Base-by-base conservation (phyloP, 345 rosid genomes). In the Anastatica hierochuntica region DNA sequence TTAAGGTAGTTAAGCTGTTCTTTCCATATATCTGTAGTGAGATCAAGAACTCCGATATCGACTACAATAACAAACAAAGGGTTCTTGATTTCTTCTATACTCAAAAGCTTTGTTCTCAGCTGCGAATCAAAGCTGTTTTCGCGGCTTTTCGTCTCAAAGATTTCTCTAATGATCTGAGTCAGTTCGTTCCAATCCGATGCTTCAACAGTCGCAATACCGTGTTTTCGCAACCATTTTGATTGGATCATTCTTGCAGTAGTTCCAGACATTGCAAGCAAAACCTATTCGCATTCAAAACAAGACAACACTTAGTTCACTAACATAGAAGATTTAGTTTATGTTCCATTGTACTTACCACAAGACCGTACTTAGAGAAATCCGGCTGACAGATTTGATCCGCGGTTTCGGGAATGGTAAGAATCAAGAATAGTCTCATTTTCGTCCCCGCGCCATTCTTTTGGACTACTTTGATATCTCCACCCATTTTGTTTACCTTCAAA, bases 381-480 rank as follows among this genome's bases (percentile, higher is more conserved):
- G 68, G 44, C 57, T 60, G 77, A 53, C 46, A 63, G 29, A 61
- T 74, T 14, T 67, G 85, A 35, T 80, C 88, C 27, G 39, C 41
- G 27, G 67, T 68, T 39, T 81, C 90, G 35, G 94, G 83, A 12
- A 73, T 74, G 41, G 56, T 68, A 21, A 92, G 79, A 53, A 73
- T 67, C 73, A 88, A 66, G 76, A 72, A 77, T 16, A 92, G 74
- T 49, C 75, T 79, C 94, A 88, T 81, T 41, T 79, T 72, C 44
- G 95, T 83, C 71, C 98, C 98, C 0, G 72, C 53, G n/a, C 88
- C 84, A 35, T 73, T 81, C 80, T 88, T 92, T 72, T 77, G 83
- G 23, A 79, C 80, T 16, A 88, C 88, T 74, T 85, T 88, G 68
- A 92, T 88, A 68, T 92, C 96, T 67, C 98, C 98, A 42, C 94